Evolutionary conservation across 2,329 filamentous ascomycete species (phyloP).

Genomic region (Arthroderma uncinatum): DNA sequence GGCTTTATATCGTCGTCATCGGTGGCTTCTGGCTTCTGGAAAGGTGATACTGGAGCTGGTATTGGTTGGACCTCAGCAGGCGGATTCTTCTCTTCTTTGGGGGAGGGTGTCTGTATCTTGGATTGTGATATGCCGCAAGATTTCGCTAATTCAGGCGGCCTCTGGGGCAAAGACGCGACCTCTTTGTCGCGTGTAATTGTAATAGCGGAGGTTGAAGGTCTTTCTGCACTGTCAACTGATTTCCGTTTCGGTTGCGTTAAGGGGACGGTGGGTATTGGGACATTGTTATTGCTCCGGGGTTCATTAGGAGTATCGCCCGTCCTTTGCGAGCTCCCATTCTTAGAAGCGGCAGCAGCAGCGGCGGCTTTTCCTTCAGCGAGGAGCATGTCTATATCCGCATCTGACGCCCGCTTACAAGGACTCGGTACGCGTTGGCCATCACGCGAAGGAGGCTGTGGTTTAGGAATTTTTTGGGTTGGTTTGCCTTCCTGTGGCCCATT

Average conservation of each 20-base stretch:
- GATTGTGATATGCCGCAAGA: not conserved
- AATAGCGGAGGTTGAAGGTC: not conserved
- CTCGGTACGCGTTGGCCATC: no score
- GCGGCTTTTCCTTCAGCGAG: conserved; percentile 16
- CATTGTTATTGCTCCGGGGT: not conserved
- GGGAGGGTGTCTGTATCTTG: not conserved
- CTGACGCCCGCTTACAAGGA: not conserved
- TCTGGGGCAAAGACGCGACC: not conserved
- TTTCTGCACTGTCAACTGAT: not conserved
- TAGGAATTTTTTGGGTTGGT: not conserved
- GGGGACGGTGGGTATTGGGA: no score
- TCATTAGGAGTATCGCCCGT: not conserved
- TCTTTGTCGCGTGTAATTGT: not conserved
- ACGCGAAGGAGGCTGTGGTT: not conserved
- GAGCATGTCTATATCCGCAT: conserved; percentile 15
- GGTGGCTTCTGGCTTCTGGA: not conserved
- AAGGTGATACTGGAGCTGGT: not conserved
- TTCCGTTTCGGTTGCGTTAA: no score
- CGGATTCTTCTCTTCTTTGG: not conserved
- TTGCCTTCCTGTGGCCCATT: not conserved
- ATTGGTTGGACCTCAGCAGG: not conserved
- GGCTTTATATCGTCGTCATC: not conserved
- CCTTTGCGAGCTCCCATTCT: not conserved
- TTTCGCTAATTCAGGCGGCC: not conserved
- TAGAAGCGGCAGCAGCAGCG: conserved; percentile 9